Conservation (phyloP, 768 basidiomycete species). For the Phanerochaete carnosa region DNA sequence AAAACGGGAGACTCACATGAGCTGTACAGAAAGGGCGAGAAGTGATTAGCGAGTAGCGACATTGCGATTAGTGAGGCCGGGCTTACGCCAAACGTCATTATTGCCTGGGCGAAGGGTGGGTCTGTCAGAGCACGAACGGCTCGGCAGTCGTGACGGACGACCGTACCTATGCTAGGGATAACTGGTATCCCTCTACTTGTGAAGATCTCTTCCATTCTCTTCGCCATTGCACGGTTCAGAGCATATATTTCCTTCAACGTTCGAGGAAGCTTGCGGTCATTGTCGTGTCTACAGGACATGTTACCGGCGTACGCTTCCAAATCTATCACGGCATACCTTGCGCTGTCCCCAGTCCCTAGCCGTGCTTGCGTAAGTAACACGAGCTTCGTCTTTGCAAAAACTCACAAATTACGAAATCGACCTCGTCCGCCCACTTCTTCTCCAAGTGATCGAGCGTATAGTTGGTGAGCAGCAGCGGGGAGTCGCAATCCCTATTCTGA, state of each 20-base stretch:
- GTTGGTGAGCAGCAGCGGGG: conserved; percentile 77
- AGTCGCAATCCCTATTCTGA: conserved; percentile 66
- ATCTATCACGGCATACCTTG: conserved; percentile 39
- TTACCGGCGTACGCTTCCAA: neutral
- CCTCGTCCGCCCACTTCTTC: conserved; percentile 73
- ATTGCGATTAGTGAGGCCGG: conserved; percentile 1
- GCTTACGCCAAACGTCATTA: conserved; percentile 88
- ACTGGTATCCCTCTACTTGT: conserved; percentile 67
- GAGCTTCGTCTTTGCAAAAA: neutral
- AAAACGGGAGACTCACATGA: conserved; percentile 42
- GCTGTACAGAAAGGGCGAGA: conserved; percentile 35
- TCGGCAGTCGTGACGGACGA: conserved; percentile 8
- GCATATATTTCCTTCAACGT: conserved; percentile 77
- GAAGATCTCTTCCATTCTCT: conserved; percentile 75
- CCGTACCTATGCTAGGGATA: conserved; percentile 72
- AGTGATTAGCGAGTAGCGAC: neutral
- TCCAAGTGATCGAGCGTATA: conserved; percentile 78
- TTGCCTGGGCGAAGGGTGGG: conserved; percentile 51
- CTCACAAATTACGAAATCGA: conserved; percentile 89
- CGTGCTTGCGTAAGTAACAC: neutral
- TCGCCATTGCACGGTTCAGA: conserved; percentile 63
- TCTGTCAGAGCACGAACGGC: neutral
- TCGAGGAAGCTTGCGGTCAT: conserved; percentile 76
- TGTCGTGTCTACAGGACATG: conserved; percentile 63
- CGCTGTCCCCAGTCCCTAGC: conserved; percentile 76